Evolutionary conservation across 345 rosid species (phyloP).

Genomic region (Rhizophora apiculata): DNA sequence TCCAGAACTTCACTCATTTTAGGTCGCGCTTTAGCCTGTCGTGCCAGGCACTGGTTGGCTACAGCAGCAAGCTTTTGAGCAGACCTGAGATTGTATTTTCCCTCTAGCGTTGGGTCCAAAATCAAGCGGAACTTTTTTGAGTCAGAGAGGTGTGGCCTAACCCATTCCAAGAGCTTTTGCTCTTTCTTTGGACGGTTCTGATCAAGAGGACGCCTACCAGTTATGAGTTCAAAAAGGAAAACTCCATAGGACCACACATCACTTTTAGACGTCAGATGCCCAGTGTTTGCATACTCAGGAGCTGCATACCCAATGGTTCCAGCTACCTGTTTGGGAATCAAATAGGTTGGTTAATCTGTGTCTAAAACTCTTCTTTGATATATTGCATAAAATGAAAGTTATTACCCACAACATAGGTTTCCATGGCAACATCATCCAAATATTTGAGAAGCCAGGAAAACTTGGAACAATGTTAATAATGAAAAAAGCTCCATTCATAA

Average conservation of each 20-base stretch:
- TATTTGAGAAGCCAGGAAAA: no score
- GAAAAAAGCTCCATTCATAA: no score
- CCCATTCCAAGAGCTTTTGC: constrained; percentile 90
- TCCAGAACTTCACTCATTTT: constrained; percentile 74
- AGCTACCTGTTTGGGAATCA: constrained; percentile 51
- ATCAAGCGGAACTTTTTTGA: constrained; percentile 63
- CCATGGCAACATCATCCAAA: no score
- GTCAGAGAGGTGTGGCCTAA: constrained; percentile 73
- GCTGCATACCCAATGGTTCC: constrained; percentile 98
- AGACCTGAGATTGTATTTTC: constrained; percentile 56
- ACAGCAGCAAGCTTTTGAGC: constrained; percentile 71
- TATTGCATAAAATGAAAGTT: background rate
- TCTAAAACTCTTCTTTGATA: constrained; percentile 1
- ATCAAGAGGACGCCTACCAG: constrained; percentile 84
- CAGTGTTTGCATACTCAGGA: constrained; percentile 82
- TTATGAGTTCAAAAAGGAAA: constrained; percentile 84
- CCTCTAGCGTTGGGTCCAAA: constrained; percentile 79
- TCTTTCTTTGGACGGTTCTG: constrained; percentile 76
- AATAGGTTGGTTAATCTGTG: background rate
- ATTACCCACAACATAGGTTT: no score
- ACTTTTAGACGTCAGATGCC: constrained; percentile 75
- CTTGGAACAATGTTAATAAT: no score
- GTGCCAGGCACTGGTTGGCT: constrained; percentile 71
- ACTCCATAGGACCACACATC: constrained; percentile 94
- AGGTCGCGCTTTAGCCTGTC: constrained; percentile 64